Base-by-base conservation (phyloP, 75 land plant genomes). In the Picea glauca region DNA sequence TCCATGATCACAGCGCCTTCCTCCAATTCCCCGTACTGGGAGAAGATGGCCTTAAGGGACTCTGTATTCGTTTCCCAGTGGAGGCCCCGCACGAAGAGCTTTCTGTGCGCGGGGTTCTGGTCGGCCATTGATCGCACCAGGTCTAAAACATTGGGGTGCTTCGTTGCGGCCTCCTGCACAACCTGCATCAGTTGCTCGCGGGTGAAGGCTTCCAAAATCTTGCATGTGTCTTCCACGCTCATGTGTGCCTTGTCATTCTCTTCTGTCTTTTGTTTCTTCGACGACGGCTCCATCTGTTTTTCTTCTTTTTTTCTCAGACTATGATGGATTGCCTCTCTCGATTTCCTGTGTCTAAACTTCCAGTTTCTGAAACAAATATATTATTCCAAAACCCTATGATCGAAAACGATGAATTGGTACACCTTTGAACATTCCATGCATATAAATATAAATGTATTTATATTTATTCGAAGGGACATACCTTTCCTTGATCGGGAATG, bases 81-180 rank as follows among this genome's bases (percentile, higher is more conserved):
- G 59, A 92, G 85, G 9, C 94, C 94, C 46, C 90, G 88, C 61
- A 92, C 85, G 80, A 92, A 92, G 40, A 92, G 88, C 85, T 92
- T 92, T 15, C 94, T 86, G 60, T 81, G 86, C 13, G 84, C 43
- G 5, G 81, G 82, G 74, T 92, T 90, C 13, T 76, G 60, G 77
- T 90, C 92, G n/a, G 89, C 89, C 31, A 89, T 61, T 12, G 80
- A 73, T 11, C 93, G 86, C 3, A 91, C 84, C 65, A 79, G 80
- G 46, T 80, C 74, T 59, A 89, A 88, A 23, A 87, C 82, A 12
- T 78, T 86, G 23, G 12, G 26, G 74, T 87, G 83, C 68, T 81
- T 68, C 6, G 73, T 0, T 15, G 63, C 79, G 40, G 88, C 88
- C 30, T 54, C 30, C 43, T 77, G 75, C 77, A 91, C 73, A 80